A percentile compares a stretch with the other conserved stretches of the same genome.
Evolutionary conservation across 2,329 filamentous ascomycete genomes (phyloP).

Genomic region (Blumeria graminis): DNA sequence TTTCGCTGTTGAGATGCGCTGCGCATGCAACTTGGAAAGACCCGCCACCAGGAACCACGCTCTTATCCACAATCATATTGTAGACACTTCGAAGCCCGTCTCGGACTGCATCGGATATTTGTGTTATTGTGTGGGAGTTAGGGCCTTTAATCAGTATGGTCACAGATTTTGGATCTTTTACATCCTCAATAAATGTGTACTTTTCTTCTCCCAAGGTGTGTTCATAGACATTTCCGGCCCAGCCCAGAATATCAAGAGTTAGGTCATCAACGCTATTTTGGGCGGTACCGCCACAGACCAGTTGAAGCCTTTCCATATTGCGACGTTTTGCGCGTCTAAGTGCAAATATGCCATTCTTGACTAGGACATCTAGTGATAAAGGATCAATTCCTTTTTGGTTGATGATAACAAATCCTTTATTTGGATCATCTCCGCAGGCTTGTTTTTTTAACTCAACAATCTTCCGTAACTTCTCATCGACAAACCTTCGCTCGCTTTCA

Average conservation of each 20-base stretch:
- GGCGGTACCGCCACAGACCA: slow-evolving; percentile 71
- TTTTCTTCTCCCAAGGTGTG: slow-evolving; percentile 96
- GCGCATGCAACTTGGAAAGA: slow-evolving; percentile 92
- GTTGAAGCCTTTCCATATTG: slow-evolving; percentile 96
- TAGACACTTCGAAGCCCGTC: slow-evolving; percentile 91
- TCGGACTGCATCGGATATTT: slow-evolving; percentile 88
- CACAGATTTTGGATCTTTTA: slow-evolving; percentile 95
- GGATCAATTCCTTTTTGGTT: slow-evolving; percentile 99
- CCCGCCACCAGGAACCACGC: slow-evolving; percentile 80
- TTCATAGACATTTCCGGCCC: slow-evolving; percentile 92
- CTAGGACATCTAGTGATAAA: slow-evolving; percentile 78
- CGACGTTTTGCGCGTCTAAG: slow-evolving; percentile 85
- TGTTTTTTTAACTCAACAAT: slow-evolving; percentile 97
- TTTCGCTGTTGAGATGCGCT: slow-evolving; percentile 63
- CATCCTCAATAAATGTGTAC: slow-evolving; percentile 95
- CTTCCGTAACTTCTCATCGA: slow-evolving; percentile 89
- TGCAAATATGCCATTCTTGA: slow-evolving; percentile 94
- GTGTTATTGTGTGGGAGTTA: slow-evolving; percentile 85
- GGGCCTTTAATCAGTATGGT: slow-evolving; percentile 95
- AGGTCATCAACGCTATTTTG: slow-evolving; percentile 96
- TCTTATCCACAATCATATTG: slow-evolving; percentile 98
- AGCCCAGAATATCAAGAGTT: slow-evolving; percentile 67
- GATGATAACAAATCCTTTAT: slow-evolving; percentile 91
- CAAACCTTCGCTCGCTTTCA: slow-evolving; percentile 85
- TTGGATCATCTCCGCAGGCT: slow-evolving; percentile 77